Evolutionary conservation across 2,329 filamentous ascomycete species (phyloP), one percentile per base, ranked within the genome.

Genomic region (Claviceps pusilla): DNA sequence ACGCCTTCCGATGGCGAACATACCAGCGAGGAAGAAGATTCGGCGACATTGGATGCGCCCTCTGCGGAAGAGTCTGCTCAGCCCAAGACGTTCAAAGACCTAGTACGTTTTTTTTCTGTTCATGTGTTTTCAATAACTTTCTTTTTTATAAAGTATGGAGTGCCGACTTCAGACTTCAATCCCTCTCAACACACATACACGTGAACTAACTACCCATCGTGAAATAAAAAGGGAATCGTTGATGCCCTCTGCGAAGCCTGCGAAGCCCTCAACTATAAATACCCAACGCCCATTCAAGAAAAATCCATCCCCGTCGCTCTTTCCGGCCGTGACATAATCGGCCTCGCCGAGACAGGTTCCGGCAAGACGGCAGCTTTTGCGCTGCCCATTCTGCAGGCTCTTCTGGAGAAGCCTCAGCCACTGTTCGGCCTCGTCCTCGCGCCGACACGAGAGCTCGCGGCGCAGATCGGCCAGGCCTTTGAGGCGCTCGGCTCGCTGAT

Each of bases 281-380:
- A 78, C 33, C 88, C 93, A 0, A 98, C 91, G 1, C 85, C 90
- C 0, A 97, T 98, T 59, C 93, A 96, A 68, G 77, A 78, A 52
- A 80, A 94, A 67, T 79, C 89, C 0, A 95, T 97, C 61, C 91
- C 91, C 4, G 67, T 78, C 52, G 90, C 90, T 41, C 76, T 96
- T 4, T 71, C 86, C 63, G 83, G 86, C 52, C 81, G 89, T 63
- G 93, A 97, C 68, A 76, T 97, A 39, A 95, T 98, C 61, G 93
- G 90, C 46, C 77, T 97, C 52, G 93, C 93, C 37, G 91, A 98
- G 71, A 98, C 93, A 0, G 93, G 93, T 61, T 89, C 84, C 65
- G 93, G 93, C 70, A 98, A 97, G 74, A 97, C 93, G 0, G 91
- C 89, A 7, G 90, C 93, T 0, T 98, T 97, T 67, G 89, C 89